phyloP scores from a whole-genome alignment of 2,329 filamentous ascomycete genomes.

The Davidsoniella eucalypti region DNA sequence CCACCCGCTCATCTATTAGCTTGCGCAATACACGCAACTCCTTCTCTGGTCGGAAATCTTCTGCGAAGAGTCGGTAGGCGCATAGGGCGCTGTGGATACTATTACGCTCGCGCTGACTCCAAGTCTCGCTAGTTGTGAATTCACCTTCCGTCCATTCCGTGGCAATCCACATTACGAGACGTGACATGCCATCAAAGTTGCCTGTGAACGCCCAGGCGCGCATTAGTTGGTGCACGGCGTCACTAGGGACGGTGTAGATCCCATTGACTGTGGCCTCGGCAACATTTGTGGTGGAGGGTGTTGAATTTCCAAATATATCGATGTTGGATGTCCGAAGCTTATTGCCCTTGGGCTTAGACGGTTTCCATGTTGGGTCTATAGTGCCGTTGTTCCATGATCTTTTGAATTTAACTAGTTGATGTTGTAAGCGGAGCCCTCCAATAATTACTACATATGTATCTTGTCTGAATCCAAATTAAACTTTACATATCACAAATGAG shows the following conservation, averaged over 20 bases:
- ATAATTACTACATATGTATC: no score
- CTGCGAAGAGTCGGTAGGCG: constrained; percentile 32
- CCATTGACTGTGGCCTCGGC: neutral
- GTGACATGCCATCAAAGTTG: constrained; percentile 40
- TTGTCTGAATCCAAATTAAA: no score
- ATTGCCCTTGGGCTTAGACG: no score
- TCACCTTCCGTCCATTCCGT: constrained; percentile 25
- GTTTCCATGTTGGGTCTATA: no score
- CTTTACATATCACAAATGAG: no score
- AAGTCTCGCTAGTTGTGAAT: constrained; percentile 13
- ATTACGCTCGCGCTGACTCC: constrained; percentile 19
- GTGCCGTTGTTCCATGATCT: neutral
- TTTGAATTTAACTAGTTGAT: no score
- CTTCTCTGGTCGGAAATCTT: constrained; percentile 23
- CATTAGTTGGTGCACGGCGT: constrained; percentile 21
- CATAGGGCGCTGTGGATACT: constrained; percentile 24
- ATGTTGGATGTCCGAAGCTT: no score
- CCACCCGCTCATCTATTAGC: constrained; percentile 17
- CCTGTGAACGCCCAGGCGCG: constrained; percentile 44
- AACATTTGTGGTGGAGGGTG: neutral
- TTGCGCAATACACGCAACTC: constrained; percentile 19
- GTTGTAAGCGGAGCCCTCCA: no score
- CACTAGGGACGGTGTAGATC: neutral
- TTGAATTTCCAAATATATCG: no score
- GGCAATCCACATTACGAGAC: constrained; percentile 42